Evolutionary conservation across 2,329 filamentous ascomycete species (phyloP), one percentile per base, ranked within the genome.

Genomic region (Neonectria punicea): DNA sequence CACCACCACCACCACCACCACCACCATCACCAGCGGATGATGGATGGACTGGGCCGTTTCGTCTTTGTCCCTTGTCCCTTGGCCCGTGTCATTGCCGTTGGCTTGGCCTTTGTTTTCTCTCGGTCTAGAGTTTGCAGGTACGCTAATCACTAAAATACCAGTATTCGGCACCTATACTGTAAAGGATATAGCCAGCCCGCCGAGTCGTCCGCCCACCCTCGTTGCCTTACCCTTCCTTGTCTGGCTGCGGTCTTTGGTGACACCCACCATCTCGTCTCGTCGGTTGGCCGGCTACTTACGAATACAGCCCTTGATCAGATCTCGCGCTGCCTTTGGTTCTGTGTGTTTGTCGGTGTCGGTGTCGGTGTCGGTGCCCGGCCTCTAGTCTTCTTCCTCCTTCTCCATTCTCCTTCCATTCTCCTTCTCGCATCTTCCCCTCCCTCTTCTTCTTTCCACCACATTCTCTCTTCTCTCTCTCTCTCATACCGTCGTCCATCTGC

Each of bases 201-300:
- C 49, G 22, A 20, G 30, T 22, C 49, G 32, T n/a, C 49, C 49
- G 34, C 30, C 20, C 44, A 49, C 44, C 49, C 49, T 34, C 49
- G 16, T 51, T 20, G 28, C 55, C 20, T 54, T 25, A 66, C 59
- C 63, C 63, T 51, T 58, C 63, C 63, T 51, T 58, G 63, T 66
- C 59, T 44, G 50, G 46, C 53, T 60, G 57, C 43, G 41, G 62
- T 30, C 50, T 56, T 50, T 56, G 56, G 64, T 67, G 61, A 58
- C 53, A 67, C 64, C 64, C 64, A 65, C 64, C 61, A 60, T 63
- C 54, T 47, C 46, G 36, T 56, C 30, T 54, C 25, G 36, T 62
- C 53, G 32, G 41, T 47, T 56, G 36, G 36, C 36, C 36, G 36
- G 14, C 36, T 39, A 39, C 14, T 16, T 39, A 39, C 14, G 36